Base-by-base conservation (phyloP, 2,329 filamentous ascomycete species). In the Emmonsiellopsis sp. region DNA sequence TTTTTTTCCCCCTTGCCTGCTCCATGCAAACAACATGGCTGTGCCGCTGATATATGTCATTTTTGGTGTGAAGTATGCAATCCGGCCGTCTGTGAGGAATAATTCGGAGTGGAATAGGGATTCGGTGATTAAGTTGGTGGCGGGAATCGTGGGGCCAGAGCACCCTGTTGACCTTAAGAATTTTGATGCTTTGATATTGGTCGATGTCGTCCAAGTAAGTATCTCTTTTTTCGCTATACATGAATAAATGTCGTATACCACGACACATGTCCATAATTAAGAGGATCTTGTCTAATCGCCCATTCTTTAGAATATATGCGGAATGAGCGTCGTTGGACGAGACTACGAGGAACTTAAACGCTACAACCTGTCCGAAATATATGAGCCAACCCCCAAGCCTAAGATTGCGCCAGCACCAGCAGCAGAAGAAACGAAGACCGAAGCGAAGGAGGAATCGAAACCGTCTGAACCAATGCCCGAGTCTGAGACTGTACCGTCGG, bases 301-400 rank as follows among this genome's bases (percentile, higher is more conserved):
- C 35, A 3, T 38, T 38, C 9, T 38, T 38, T 38, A 38, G 81
- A 83, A 83, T 59, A 67, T 84, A 8, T 76, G 81, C 55, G 82
- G 82, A 16, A 82, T 85, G 75, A 83, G 80, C 58, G 80, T 85
- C 7, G 79, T 84, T 4, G 77, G 76, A 16, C 67, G 73, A 51
- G 79, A 82, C 57, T 85, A 79, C 59, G 81, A 85, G 52, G 68
- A 73, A 57, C 70, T 85, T 57, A 85, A 83, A 67, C 74, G 78
- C 53, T 85, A 77, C 67, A 85, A 85, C 63, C 65, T 85, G 47
- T 76, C 80, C 43, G 82, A 85, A 65, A 76, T 85, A 51, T 81
- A 79, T 59, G 74, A 76, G 54, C 75, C 77, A 50, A 72, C 70
- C 8, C 66, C 71, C 20, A 66, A 65, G 42, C 53, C 62, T 37